These are phyloP conservation scores for Colletotrichum euphorbiae DNA, from an alignment of 2,329 filamentous ascomycete species.

Conservation along the genomic window DNA sequence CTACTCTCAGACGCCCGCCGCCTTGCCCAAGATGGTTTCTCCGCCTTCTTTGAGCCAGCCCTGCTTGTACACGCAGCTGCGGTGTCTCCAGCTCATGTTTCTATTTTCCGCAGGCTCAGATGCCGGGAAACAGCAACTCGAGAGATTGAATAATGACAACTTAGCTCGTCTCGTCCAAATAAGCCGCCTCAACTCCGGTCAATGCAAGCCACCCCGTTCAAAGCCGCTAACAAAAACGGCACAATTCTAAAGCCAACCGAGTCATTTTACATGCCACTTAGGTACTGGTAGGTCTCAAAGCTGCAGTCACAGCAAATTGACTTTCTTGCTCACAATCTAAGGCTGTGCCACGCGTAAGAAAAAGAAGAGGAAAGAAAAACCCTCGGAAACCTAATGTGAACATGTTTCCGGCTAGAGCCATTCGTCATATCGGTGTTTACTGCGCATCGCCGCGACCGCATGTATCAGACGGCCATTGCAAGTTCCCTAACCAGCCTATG, in stretches of 20 bases:
- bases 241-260: conserved; percentile 5
- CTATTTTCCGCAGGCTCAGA: neutral
- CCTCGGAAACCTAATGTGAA: too few relatives aligned
- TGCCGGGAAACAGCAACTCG: conserved; percentile 1
- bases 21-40: too few relatives aligned
- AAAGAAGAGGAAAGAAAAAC: too few relatives aligned
- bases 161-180: conserved; percentile 9
- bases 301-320: neutral
- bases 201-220: conserved; percentile 20
- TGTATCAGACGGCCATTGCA: neutral
- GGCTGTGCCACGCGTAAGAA: neutral
- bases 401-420: too few relatives aligned
- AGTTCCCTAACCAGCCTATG: neutral
- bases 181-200: neutral
- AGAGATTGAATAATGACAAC: conserved; percentile 2
- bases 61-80: too few relatives aligned
- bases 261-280: conserved; percentile 21
- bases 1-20: too few relatives aligned
- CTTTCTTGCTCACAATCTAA: neutral
- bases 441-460: neutral
- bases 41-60: too few relatives aligned
- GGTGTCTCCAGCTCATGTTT: neutral
- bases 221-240: conserved; percentile 1
- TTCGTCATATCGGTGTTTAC: neutral
- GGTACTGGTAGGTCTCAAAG: neutral